Conservation (phyloP, 768 basidiomycete species). For the Leucocoprinus sp. region DNA sequence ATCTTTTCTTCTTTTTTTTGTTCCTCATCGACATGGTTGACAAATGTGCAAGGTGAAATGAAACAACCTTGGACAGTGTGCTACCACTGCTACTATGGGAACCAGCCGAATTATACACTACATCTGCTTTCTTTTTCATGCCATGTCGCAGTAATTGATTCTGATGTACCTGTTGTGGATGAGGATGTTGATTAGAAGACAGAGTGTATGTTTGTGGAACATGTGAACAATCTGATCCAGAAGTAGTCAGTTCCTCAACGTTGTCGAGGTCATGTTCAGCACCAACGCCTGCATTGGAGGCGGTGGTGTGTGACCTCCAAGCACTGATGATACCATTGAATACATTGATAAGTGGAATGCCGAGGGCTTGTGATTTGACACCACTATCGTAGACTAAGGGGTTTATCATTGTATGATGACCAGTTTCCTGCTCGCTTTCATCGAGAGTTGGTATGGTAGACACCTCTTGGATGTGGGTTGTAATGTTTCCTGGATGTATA, state of each 20-base stretch:
- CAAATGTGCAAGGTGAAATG: constrained; percentile 1
- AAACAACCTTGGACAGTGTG: constrained; percentile 22
- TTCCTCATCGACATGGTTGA: constrained; percentile 16
- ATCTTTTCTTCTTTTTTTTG: constrained; percentile 50
- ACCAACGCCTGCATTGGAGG: neutral
- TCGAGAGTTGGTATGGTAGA: neutral
- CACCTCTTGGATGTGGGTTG: neutral
- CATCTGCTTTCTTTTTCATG: constrained; percentile 21
- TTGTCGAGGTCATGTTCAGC: neutral
- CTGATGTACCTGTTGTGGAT: no score
- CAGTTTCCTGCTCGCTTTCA: neutral
- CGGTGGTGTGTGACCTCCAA: neutral
- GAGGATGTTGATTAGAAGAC: neutral
- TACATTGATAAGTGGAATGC: neutral
- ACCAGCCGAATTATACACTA: constrained; percentile 23
- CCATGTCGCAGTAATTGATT: neutral
- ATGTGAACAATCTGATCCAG: neutral
- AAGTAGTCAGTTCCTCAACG: neutral
- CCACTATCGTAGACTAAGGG: constrained; percentile 4
- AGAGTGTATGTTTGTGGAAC: neutral
- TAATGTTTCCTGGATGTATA: constrained; percentile 1
- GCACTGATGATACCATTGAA: constrained; percentile 4
- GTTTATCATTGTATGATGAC: neutral
- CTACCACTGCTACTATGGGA: constrained; percentile 13
- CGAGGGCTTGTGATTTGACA: neutral